phyloP scores from a whole-genome alignment of 169 alveolate genomes.

The Plasmodium gallinaceum region DNA sequence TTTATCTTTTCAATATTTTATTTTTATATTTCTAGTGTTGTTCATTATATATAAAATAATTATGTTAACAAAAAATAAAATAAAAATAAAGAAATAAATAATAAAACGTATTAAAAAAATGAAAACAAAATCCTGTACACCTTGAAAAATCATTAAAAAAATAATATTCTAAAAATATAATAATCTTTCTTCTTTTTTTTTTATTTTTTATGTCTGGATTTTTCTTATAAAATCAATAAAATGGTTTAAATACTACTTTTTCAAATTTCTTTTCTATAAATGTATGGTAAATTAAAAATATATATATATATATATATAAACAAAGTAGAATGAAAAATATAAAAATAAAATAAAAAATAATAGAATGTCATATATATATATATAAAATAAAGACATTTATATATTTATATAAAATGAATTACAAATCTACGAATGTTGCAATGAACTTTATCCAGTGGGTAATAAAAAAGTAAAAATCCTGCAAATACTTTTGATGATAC shows the following conservation, averaged over 20 bases:
- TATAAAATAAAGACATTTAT: neutral
- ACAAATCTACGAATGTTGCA: constrained; percentile 78
- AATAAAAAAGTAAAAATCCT: constrained; percentile 77
- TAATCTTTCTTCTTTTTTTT: neutral
- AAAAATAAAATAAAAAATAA: too few relatives aligned
- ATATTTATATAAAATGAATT: neutral
- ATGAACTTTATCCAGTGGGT: constrained; percentile 73
- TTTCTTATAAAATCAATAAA: neutral
- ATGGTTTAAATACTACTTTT: constrained; percentile 8
- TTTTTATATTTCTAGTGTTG: too few relatives aligned
- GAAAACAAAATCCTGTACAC: neutral
- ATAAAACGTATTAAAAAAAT: neutral
- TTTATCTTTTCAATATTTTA: too few relatives aligned
- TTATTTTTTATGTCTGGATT: too few relatives aligned
- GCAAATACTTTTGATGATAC: constrained; percentile 69
- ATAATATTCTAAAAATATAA: neutral
- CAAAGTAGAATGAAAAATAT: too few relatives aligned
- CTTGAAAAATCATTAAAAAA: neutral
- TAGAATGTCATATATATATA: neutral
- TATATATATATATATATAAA: too few relatives aligned
- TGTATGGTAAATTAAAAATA: neutral
- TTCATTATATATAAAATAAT: too few relatives aligned
- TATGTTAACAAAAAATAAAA: neutral
- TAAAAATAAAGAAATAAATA: neutral
- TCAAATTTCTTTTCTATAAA: constrained; percentile 52